Percentiles rank a stretch among this genome's conserved stretches.
Conservation (phyloP, 352 stramenopile species). For the Phytophthora capsici region DNA sequence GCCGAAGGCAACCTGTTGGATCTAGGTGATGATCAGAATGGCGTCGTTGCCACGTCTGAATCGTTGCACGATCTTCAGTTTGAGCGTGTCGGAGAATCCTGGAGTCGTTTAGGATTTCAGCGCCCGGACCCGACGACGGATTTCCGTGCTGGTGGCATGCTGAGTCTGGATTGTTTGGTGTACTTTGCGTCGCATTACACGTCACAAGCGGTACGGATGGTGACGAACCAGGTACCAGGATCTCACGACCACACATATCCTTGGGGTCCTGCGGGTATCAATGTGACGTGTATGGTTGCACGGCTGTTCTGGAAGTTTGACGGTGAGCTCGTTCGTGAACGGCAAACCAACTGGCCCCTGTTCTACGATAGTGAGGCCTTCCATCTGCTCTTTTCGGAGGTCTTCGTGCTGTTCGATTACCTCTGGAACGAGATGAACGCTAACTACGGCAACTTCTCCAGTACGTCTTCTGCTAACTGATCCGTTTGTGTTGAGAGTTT, state of each 20-base stretch:
- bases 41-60: background rate
- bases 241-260: slow-evolving; percentile 86
- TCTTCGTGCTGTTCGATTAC: slow-evolving; percentile 87
- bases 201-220: slow-evolving; percentile 74
- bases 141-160: slow-evolving; percentile 81
- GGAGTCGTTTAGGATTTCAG: slow-evolving; percentile 86
- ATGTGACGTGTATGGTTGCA: slow-evolving; percentile 85
- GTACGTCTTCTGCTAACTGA: slow-evolving; percentile 31
- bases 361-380: slow-evolving; percentile 76
- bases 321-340: slow-evolving; percentile 69
- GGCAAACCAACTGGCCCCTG: slow-evolving; percentile 71
- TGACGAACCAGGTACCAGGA: slow-evolving; percentile 76
- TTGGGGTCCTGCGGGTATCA: slow-evolving; percentile 85
- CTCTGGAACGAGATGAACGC: slow-evolving; percentile 88
- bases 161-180: slow-evolving; percentile 82
- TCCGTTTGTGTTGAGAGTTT: background rate
- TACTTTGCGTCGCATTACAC: slow-evolving; percentile 82
- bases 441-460: slow-evolving; percentile 86
- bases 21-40: slow-evolving; percentile 25
- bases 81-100: slow-evolving; percentile 76
- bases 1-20: slow-evolving; percentile 38
- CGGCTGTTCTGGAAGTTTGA: slow-evolving; percentile 85
- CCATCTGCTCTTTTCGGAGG: slow-evolving; percentile 81
- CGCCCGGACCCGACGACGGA: slow-evolving; percentile 86
- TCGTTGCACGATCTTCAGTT: slow-evolving; percentile 44